Percentiles rank a stretch among this genome's conserved stretches.
phyloP scores from a whole-genome alignment of 345 rosid species.

The Rhizophora mangle region DNA sequence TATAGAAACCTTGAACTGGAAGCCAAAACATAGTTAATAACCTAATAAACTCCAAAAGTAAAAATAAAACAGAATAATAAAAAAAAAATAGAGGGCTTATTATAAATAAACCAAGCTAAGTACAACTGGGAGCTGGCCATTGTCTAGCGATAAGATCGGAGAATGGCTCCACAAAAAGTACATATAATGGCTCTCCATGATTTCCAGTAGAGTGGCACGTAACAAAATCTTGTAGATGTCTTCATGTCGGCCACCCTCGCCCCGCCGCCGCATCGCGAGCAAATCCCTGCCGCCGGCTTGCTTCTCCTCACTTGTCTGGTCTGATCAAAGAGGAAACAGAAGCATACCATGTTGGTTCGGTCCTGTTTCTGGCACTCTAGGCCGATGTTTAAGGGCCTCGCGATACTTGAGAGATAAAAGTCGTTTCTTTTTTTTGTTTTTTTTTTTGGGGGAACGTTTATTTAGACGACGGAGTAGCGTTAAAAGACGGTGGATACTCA shows the following conservation, averaged over 20 bases:
- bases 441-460: too few species aligned
- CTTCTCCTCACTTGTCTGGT: constrained; percentile 60
- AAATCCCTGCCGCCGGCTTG: constrained; percentile 88
- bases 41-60: too few species aligned
- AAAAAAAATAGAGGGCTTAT: too few species aligned
- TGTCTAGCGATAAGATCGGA: constrained; percentile 61
- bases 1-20: too few species aligned
- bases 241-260: constrained; percentile 97
- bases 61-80: background rate
- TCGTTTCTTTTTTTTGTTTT: too few species aligned
- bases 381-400: too few species aligned
- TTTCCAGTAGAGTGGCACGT: constrained; percentile 78
- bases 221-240: constrained; percentile 73
- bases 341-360: constrained; percentile 46
- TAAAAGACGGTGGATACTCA: constrained; percentile 8
- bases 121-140: background rate
- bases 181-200: constrained; percentile 86
- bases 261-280: constrained; percentile 92
- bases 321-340: constrained; percentile 90
- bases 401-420: too few species aligned
- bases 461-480: background rate
- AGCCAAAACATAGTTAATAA: too few species aligned
- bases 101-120: too few species aligned
- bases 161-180: constrained; percentile 78
- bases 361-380: background rate